Base-by-base conservation (phyloP, 148 eudicot genomes). In the Nepenthes gracilis region DNA sequence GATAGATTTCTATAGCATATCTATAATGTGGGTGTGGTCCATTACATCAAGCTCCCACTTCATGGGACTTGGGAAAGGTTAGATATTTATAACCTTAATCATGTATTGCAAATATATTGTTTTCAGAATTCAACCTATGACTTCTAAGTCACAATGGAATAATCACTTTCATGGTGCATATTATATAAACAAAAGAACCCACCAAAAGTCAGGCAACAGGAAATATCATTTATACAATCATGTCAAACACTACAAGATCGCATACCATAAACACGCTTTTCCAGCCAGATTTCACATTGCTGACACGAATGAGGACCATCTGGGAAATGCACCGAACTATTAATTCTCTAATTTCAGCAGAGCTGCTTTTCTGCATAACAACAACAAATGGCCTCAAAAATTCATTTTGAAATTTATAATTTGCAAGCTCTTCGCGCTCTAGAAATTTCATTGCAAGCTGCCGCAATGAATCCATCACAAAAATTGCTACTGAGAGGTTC, bases 251-350 rank as follows among this genome's bases (percentile, higher is more conserved):
- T 55, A 14, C 12, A 33, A 33, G 55, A 38, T 14, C 47, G 54
- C 63, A 66, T 86, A 94, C 99, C 99, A 76, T 68, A 73, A 94
- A 94, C 49, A 94, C 99, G 66, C 99, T 89, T 78, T 86, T 94
- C 99, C 99, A 94, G 64, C 99, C 99, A 78, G 99, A 94, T 80
- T 94, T 94, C 60, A 94, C 87, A 74, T 94, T 89, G 58, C 73
- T 71, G 62, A 94, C 97, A 60, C 95, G 92, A 74, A 84, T 94
- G 58, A 89, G 90, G 75, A 94, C 97, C 99, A 94, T 94, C 68
- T 94, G 99, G 33, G 99, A 94, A 49, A 94, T 75, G 70, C 99
- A 94, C 12, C 99, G 92, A 66, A 94, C 99, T 56, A 89, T 89
- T 36, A 94, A 80, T 73, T 94, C 99, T 72, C 90, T 83, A 51